Percentiles rank a stretch among this genome's conserved stretches.
These are phyloP conservation scores for Chrysosphaeria jannelii DNA, from an alignment of 2,329 filamentous ascomycete genomes.

Conservation along the genomic window DNA sequence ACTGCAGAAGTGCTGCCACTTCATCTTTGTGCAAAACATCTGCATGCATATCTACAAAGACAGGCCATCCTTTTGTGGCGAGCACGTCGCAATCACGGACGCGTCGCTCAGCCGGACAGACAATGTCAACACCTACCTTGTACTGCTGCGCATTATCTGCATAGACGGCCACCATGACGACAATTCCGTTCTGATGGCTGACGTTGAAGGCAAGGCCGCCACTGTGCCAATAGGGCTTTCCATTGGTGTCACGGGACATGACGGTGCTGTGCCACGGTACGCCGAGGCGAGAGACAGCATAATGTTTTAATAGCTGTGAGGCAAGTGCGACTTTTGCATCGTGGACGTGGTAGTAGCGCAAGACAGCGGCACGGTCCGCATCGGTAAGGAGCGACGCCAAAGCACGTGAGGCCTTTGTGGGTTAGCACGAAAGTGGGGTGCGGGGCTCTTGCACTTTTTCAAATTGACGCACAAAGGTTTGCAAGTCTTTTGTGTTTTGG, in stretches of 20 bases:
- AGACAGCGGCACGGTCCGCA: conserved; percentile 24
- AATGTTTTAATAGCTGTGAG: conserved; percentile 44
- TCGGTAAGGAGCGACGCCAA: conserved; percentile 17
- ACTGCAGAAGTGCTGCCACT: conserved; percentile 8
- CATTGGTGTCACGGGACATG: conserved; percentile 22
- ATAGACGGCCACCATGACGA: conserved; percentile 28
- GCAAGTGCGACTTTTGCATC: conserved; percentile 48
- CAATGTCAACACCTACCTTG: conserved; percentile 44
- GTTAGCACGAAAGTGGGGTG: background rate
- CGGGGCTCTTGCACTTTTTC: background rate
- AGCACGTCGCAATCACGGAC: conserved; percentile 28
- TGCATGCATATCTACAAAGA: conserved; percentile 40
- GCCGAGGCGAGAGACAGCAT: conserved; percentile 22
- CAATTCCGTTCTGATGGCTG: conserved; percentile 48
- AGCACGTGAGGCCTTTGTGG: conserved; percentile 10
- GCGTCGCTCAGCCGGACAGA: conserved; percentile 40
- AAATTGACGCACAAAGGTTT: conserved; percentile 12
- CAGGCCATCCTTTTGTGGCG: conserved; percentile 22
- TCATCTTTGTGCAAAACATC: conserved; percentile 30
- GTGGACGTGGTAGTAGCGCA: conserved; percentile 31
- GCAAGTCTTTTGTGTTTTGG: conserved; percentile 16
- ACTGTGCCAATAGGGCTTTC: conserved; percentile 16
- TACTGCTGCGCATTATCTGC: conserved; percentile 10
- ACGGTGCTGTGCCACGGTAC: conserved; percentile 29
- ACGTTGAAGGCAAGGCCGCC: conserved; percentile 38